Evolutionary conservation across 2,329 filamentous ascomycete genomes (phyloP), one percentile per base, ranked within the genome.

Genomic region (Cyphellophora attinorum): DNA sequence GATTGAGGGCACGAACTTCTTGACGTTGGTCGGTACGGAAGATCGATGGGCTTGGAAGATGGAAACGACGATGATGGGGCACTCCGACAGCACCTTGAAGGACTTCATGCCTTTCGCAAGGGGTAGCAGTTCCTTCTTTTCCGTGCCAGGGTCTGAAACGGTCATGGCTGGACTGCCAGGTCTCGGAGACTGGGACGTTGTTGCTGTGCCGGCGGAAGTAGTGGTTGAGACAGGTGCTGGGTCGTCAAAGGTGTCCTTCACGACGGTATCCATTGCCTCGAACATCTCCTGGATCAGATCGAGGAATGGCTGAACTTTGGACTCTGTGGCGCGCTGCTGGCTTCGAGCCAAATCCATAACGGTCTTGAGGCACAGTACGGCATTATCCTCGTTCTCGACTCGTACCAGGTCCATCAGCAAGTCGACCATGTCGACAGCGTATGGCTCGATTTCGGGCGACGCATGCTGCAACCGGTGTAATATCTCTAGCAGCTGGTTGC

Each of bases 21-120:
- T 86, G 33, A 98, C 88, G 51, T 95, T 95, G 37, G 79, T 72
- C 23, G 76, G 68, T 2, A 94, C 89, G 4, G 81, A 81, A 30
- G 62, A 68, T 31, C 88, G 77, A 51, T 98, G 91, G 4, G 89
- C 82, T 61, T 98, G 91, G 57, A 98, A 96, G 46, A 98, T 85
- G 3, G 89, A 96, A 1, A 98, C 91, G 3, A 99, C 91, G 27
- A 98, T 96, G 34, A 99, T 99, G 0, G 91, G 91, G 50, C 91
- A 98, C 58, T 99, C 91, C 2, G 89, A 86, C 4, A 98, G 73
- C 15, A 98, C 89, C 59, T 96, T 98, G 72, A 99, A 98, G 1
- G 91, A 98, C 56, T 94, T 85, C 85, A 95, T 95, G 18, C 91
- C 91, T 59, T 85, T 93, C 35, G 88, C 66, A 19, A 98, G 61